Base-by-base conservation (phyloP, 805 yeast genomes). In the Hanseniaspora vineae region DNA sequence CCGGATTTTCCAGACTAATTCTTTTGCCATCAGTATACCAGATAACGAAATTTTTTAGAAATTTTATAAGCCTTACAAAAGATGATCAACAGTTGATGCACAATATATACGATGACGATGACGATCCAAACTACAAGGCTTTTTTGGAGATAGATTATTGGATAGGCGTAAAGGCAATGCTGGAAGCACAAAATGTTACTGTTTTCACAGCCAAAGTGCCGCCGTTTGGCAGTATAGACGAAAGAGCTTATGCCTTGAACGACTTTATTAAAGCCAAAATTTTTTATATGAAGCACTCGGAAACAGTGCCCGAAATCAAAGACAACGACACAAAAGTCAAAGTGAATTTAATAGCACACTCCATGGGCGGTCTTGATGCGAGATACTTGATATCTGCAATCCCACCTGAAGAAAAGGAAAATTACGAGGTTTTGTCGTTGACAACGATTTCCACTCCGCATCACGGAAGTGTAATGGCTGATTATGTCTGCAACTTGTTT, bases 331-430 rank as follows among this genome's bases (percentile, higher is more conserved):
- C 62, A 23, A 67, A 66, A 12, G 53, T 78, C 18, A 78, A 77
- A 50, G 71, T 88, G 14, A 89, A 89, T 57, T 60, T 88, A 42
- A 70, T 88, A 23, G 92, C 92, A 6, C 97, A 88, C 59, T 86
- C 96, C 0, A 87, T 88, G 96, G 97, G 97, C 5, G 97, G 97
- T 0, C 66, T 88, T 31, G 96, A 89, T 58, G 77, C 88, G 33
- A 66, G 97, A 46, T 85, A 79, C 58, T 62, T 89, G 53, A 83
- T 87, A 2, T 72, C 84, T 0, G 67, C 73, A 44, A 59, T 83
- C 3, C 62, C 68, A 44, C 17, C 35, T 2, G 66, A 60, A 49
- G 46, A 56, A 42, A 54, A 71, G 23, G 59, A 66, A 35, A 64
- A 71, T 42, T 81, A 77, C 54, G 66, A 77, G 54, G 82, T 89